A percentile compares a stretch with the other conserved stretches of the same genome.
phyloP scores from a whole-genome alignment of 2,329 filamentous ascomycete genomes.

The Pestalotiopsis sp. region DNA sequence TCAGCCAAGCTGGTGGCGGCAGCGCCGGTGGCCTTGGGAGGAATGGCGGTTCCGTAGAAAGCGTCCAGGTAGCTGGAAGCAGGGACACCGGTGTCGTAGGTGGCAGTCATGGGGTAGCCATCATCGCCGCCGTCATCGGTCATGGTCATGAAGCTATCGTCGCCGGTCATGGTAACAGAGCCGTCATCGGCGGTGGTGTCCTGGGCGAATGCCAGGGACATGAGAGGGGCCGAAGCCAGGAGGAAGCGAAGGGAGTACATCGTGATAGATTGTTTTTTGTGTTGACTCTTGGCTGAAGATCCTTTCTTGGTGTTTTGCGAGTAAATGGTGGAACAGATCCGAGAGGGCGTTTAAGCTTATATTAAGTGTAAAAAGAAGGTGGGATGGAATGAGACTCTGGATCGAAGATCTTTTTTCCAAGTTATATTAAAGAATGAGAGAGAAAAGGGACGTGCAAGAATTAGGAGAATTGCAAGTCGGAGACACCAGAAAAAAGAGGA shows the following conservation, averaged over 20 bases:
- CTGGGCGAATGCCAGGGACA: not conserved
- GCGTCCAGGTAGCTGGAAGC: not conserved
- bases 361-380: not conserved
- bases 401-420: not conserved
- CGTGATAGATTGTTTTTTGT: not conserved
- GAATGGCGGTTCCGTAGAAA: not conserved
- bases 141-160: not conserved
- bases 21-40: not conserved
- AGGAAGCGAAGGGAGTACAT: not conserved
- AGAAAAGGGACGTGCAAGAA: not conserved
- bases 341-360: not conserved
- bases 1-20: constrained; percentile 5
- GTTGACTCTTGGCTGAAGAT: not conserved
- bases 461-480: not conserved
- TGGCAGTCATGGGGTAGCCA: not conserved
- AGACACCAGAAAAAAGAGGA: not conserved
- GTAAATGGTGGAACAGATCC: not conserved
- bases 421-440: not conserved
- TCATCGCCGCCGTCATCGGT: not conserved
- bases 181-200: not conserved
- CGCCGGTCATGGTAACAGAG: not conserved
- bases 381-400: not conserved
- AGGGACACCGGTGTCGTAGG: not conserved
- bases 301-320: not conserved
- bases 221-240: not conserved